These are phyloP conservation scores for Allantophomopsis lycopodina DNA, from an alignment of 2,329 filamentous ascomycete species.

Conservation along the genomic window DNA sequence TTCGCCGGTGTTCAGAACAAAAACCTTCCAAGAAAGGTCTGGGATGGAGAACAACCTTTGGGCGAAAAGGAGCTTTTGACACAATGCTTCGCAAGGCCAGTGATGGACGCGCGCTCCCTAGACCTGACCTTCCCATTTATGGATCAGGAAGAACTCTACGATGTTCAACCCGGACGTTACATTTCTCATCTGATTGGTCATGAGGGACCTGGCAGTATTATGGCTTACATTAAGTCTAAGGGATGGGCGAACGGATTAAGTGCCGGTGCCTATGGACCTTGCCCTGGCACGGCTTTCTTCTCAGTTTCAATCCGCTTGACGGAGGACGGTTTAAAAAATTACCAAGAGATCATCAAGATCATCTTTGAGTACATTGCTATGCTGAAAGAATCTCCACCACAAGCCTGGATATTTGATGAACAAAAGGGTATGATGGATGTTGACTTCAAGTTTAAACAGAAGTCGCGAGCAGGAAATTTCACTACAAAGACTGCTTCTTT, in stretches of 20 bases:
- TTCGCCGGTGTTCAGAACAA: slow-evolving; percentile 58
- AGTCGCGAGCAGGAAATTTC: slow-evolving; percentile 78
- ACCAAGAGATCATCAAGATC: slow-evolving; percentile 52
- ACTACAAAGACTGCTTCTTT: slow-evolving; percentile 72
- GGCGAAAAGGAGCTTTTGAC: slow-evolving; percentile 45
- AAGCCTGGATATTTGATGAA: slow-evolving; percentile 91
- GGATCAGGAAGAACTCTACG: slow-evolving; percentile 54
- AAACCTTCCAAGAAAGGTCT: slow-evolving; percentile 47
- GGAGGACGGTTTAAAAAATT: slow-evolving; percentile 40
- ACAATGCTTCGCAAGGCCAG: slow-evolving; percentile 58
- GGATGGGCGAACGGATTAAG: slow-evolving; percentile 58
- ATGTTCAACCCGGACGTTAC: slow-evolving; percentile 56
- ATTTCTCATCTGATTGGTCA: slow-evolving; percentile 62
- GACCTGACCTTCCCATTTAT: slow-evolving; percentile 57
- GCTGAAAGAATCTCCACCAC: slow-evolving; percentile 64
- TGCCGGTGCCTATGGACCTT: slow-evolving; percentile 48
- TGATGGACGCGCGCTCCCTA: slow-evolving; percentile 53
- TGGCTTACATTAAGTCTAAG: slow-evolving; percentile 58
- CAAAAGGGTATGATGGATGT: slow-evolving; percentile 83
- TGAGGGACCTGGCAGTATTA: slow-evolving; percentile 60
- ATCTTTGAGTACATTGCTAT: slow-evolving; percentile 77
- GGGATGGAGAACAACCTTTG: slow-evolving; percentile 49
- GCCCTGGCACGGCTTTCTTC: slow-evolving; percentile 52
- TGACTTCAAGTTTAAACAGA: slow-evolving; percentile 90
- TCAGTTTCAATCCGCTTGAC: slow-evolving; percentile 52